phyloP scores from a whole-genome alignment of 257 asterid genomes.

The Solanum sitiens region DNA sequence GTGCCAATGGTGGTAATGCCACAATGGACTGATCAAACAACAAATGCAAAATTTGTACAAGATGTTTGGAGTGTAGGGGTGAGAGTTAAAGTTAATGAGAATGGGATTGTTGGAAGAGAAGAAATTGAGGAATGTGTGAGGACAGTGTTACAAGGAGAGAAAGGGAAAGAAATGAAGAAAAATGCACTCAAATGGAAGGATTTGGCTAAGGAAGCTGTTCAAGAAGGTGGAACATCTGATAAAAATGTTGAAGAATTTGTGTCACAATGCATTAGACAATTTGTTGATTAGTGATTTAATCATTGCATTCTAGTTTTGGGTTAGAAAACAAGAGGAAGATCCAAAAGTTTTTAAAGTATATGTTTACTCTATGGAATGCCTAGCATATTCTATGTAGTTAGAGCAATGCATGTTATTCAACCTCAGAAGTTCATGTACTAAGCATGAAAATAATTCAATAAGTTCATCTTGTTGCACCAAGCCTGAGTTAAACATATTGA shows the following conservation, averaged over 20 bases:
- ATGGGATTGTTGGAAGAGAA: conserved; percentile 42
- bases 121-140: conserved; percentile 52
- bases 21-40: conserved; percentile 75
- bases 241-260: conserved; percentile 29
- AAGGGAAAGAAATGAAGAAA: conserved; percentile 42
- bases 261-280: background rate
- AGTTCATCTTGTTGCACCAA: background rate
- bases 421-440: background rate
- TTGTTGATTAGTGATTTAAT: background rate
- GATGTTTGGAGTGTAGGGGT: conserved; percentile 60
- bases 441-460: background rate
- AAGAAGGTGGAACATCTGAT: conserved; percentile 59
- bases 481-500: background rate
- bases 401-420: background rate
- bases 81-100: conserved; percentile 26
- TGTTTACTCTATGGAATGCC: background rate
- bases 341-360: background rate
- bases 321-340: background rate
- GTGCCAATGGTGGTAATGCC: conserved; percentile 83
- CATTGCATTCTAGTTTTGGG: background rate
- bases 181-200: conserved; percentile 44
- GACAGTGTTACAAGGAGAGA: conserved; percentile 42
- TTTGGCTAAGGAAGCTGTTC: conserved; percentile 49
- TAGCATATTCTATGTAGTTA: background rate
- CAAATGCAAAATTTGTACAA: conserved; percentile 51